A percentile compares a stretch with the other conserved stretches of the same genome.
phyloP scores from a whole-genome alignment of 345 rosid species.

The Excoecaria agallocha region DNA sequence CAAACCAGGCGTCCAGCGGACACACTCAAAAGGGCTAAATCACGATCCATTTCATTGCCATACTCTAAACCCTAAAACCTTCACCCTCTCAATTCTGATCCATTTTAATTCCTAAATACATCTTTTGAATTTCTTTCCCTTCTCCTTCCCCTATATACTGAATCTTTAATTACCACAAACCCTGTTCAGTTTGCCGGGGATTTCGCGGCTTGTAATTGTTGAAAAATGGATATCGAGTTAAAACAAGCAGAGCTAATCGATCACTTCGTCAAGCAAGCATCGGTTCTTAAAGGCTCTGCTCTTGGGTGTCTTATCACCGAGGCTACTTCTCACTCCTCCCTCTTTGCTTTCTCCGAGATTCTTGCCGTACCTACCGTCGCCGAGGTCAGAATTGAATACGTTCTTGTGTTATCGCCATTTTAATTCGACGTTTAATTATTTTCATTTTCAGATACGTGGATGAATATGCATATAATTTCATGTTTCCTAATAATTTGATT shows the following conservation, averaged over 20 bases:
- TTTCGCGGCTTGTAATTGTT: background rate
- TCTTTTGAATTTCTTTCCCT: background rate
- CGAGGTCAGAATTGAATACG: constrained; percentile 37
- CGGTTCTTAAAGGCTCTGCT: constrained; percentile 48
- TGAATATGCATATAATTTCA: background rate
- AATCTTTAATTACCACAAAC: background rate
- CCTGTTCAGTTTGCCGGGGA: background rate
- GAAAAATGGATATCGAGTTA: constrained; percentile 78
- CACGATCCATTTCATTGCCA: background rate
- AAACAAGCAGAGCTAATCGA: constrained; percentile 74
- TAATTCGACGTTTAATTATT: too few species aligned
- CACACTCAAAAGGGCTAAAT: background rate
- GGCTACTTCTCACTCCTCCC: constrained; percentile 84
- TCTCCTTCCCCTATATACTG: background rate
- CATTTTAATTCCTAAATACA: background rate
- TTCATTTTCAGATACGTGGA: too few species aligned
- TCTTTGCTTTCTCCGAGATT: constrained; percentile 95
- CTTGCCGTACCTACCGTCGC: constrained; percentile 55
- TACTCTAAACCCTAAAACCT: background rate
- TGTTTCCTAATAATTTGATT: background rate
- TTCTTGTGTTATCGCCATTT: background rate
- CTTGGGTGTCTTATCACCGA: constrained; percentile 57
- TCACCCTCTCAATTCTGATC: background rate
- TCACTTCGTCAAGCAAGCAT: constrained; percentile 56
- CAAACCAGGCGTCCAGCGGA: background rate